These are phyloP conservation scores for Phytophthora syringae DNA, from an alignment of 352 stramenopile genomes.

Conservation along the genomic window DNA sequence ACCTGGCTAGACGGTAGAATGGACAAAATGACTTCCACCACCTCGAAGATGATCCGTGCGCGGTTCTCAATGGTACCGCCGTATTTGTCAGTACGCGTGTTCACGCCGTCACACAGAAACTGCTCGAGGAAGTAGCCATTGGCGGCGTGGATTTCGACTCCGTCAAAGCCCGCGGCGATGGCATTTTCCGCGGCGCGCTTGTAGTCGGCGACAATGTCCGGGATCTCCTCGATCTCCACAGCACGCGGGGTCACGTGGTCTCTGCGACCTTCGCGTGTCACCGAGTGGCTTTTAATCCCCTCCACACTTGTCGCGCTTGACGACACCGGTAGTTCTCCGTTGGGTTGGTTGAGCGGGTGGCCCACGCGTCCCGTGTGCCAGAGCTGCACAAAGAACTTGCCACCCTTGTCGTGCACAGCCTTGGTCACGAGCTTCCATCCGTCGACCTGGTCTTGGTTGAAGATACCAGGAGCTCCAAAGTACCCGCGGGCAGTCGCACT, in stretches of 20 bases:
- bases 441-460: constrained; percentile 48
- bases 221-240: constrained; percentile 75
- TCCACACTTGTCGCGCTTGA: constrained; percentile 15
- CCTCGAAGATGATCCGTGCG: constrained; percentile 64
- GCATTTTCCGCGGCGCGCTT: constrained; percentile 56
- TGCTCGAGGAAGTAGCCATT: constrained; percentile 93
- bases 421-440: constrained; percentile 38
- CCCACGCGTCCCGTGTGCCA: constrained; percentile 26
- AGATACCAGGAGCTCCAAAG: constrained; percentile 42
- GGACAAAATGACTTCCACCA: constrained; percentile 50
- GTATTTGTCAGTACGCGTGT: constrained; percentile 82
- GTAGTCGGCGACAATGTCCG: constrained; percentile 69
- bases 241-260: constrained; percentile 54
- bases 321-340: constrained; percentile 21
- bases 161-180: constrained; percentile 89
- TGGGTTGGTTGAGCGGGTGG: constrained; percentile 23
- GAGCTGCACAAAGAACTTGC: constrained; percentile 25
- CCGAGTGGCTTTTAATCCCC: constrained; percentile 1
- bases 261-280: constrained; percentile 32
- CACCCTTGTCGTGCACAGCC: constrained; percentile 29
- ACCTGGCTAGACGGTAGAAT: constrained; percentile 30
- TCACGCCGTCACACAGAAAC: constrained; percentile 76
- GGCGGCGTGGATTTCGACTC: constrained; percentile 87
- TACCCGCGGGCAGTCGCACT: constrained; percentile 35
- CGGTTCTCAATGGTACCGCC: constrained; percentile 83